Conservation (phyloP, 257 asterid genomes). For the Capsicum rhomboideum region DNA sequence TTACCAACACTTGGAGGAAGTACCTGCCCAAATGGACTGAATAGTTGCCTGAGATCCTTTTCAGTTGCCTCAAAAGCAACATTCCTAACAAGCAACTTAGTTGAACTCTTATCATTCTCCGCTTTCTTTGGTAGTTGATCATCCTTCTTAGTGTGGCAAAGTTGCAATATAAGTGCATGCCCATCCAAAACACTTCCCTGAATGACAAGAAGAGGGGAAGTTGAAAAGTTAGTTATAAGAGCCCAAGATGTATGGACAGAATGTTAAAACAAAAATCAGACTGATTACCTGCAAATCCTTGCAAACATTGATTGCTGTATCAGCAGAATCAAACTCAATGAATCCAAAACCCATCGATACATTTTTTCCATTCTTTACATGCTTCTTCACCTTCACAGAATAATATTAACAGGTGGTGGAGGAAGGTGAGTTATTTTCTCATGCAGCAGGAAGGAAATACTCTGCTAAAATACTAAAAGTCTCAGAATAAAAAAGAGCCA, state of each 20-base stretch:
- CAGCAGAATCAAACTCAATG: slow-evolving; percentile 73
- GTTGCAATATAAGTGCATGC: slow-evolving; percentile 86
- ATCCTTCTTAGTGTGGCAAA: slow-evolving; percentile 65
- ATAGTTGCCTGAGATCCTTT: slow-evolving; percentile 79
- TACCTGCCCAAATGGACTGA: slow-evolving; percentile 94
- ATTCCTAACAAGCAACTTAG: slow-evolving; percentile 83
- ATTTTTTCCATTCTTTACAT: slow-evolving; percentile 74
- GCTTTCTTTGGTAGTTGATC: slow-evolving; percentile 32
- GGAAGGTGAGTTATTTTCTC: neutral
- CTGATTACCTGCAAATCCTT: slow-evolving; percentile 62
- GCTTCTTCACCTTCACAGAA: slow-evolving; percentile 67
- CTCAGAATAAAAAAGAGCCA: slow-evolving; percentile 1
- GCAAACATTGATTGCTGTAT: slow-evolving; percentile 69
- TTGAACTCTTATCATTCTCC: slow-evolving; percentile 60
- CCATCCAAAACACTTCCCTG: slow-evolving; percentile 94
- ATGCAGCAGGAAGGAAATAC: neutral
- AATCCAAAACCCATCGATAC: slow-evolving; percentile 96
- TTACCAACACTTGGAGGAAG: neutral
- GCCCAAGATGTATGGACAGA: neutral
- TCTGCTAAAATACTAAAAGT: neutral
- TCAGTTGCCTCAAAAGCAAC: slow-evolving; percentile 97
- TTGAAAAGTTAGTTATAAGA: neutral
- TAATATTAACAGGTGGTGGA: neutral
- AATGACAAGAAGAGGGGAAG: slow-evolving; percentile 12
- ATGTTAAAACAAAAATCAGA: neutral